Evolutionary conservation across 2,329 filamentous ascomycete genomes (phyloP).

Genomic region (Exophiala sp.): DNA sequence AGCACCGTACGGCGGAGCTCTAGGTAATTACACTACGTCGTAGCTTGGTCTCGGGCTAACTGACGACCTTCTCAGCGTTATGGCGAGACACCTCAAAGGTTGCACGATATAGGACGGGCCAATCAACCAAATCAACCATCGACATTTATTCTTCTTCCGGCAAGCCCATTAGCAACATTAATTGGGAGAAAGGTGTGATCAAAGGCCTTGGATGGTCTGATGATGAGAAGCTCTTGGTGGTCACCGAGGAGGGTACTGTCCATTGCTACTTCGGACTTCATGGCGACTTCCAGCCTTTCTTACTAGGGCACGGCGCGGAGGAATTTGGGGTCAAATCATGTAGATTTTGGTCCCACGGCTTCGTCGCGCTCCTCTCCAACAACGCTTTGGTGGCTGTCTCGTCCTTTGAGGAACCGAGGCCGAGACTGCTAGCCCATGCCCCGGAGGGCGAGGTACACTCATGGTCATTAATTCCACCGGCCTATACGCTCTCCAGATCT

Average conservation of each 20-base stretch:
- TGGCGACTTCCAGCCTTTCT: constrained; percentile 92
- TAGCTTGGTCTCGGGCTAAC: not conserved
- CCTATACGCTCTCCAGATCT: constrained; percentile 82
- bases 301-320: constrained; percentile 82
- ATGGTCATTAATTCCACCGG: constrained; percentile 85
- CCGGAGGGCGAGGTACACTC: constrained; percentile 78
- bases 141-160: constrained; percentile 93
- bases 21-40: constrained; percentile 60
- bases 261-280: constrained; percentile 89
- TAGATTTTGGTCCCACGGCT: constrained; percentile 86
- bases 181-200: constrained; percentile 86
- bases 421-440: constrained; percentile 71
- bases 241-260: constrained; percentile 85
- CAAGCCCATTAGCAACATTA: constrained; percentile 77
- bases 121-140: constrained; percentile 75
- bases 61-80: constrained; percentile 58
- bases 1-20: constrained; percentile 87
- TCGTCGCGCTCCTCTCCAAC: constrained; percentile 86
- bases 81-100: constrained; percentile 86
- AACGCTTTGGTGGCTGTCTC: constrained; percentile 84
- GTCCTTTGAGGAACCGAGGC: constrained; percentile 84
- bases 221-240: constrained; percentile 84
- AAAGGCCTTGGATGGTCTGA: constrained; percentile 94
- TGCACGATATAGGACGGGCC: constrained; percentile 69
- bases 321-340: constrained; percentile 84